Percentiles rank a stretch among this genome's conserved stretches.
Evolutionary conservation across 352 stramenopile species (phyloP).

Genomic region (Saprolegnia diclina): DNA sequence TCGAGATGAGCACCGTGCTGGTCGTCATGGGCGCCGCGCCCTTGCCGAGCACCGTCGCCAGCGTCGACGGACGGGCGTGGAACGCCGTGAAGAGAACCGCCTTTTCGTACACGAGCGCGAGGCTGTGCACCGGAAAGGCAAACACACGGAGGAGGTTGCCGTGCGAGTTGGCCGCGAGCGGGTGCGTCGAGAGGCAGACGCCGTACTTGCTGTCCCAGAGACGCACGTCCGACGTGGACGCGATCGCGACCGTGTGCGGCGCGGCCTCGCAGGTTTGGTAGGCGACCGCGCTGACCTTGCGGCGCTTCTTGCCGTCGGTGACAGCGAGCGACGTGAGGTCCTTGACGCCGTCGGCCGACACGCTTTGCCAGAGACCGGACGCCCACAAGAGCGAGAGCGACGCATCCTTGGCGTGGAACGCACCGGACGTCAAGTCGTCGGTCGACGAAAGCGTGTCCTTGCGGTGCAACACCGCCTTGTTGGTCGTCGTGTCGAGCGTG

Average conservation of each 20-base stretch:
- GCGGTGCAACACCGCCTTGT: neutral
- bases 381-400: conserved; percentile 17
- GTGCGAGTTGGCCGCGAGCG: neutral
- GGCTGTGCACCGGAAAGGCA: neutral
- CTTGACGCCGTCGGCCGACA: conserved; percentile 7
- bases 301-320: neutral
- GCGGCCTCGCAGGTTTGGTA: neutral
- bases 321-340: neutral
- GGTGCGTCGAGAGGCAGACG: neutral
- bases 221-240: neutral
- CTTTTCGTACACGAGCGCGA: conserved; percentile 14
- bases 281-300: neutral
- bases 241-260: conserved; percentile 14
- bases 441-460: neutral
- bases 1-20: conserved; percentile 11
- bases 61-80: neutral
- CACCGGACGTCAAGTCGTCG: neutral
- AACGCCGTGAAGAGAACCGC: conserved; percentile 5
- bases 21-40: neutral
- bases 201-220: conserved; percentile 23
- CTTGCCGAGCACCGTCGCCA: conserved; percentile 24
- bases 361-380: conserved; percentile 9
- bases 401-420: neutral
- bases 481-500: neutral
- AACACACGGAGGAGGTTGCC: neutral